Conservation (phyloP, 257 asterid genomes). For the Penstemon eatonii region DNA sequence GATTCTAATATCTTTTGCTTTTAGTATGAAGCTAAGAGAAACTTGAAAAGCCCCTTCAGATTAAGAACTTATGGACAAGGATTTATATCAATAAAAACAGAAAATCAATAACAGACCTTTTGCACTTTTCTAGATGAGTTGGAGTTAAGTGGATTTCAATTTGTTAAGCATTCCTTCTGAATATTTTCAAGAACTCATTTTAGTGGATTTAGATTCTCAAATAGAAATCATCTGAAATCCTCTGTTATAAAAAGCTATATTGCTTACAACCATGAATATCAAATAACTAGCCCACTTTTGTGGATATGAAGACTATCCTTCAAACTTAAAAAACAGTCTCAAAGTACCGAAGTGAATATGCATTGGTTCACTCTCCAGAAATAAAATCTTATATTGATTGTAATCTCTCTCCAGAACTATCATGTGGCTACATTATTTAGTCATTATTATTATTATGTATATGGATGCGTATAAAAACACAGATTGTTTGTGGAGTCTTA, state of each 20-base stretch:
- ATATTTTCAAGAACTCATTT: not conserved
- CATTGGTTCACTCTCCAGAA: slow-evolving; percentile 2
- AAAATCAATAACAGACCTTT: not conserved
- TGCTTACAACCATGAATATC: no score
- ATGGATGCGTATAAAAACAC: not conserved
- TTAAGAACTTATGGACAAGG: not conserved
- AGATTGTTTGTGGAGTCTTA: not conserved
- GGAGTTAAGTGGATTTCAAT: slow-evolving; percentile 2
- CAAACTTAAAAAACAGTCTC: not conserved
- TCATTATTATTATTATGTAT: not conserved
- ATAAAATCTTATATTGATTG: not conserved
- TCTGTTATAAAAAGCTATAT: not conserved
- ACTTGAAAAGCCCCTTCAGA: slow-evolving; percentile 9
- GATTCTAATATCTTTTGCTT: not conserved
- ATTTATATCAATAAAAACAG: no score
- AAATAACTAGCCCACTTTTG: not conserved
- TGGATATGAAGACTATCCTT: slow-evolving; percentile 1
- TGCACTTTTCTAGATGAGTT: slow-evolving; percentile 3
- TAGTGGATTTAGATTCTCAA: not conserved
- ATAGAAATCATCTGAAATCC: not conserved
- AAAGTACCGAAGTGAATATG: not conserved
- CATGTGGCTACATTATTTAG: not conserved
- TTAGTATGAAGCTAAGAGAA: slow-evolving; percentile 10
- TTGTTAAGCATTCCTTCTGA: not conserved
- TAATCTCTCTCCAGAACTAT: not conserved